Conservation (phyloP, 441 rosid species). For the Croton setiger region DNA sequence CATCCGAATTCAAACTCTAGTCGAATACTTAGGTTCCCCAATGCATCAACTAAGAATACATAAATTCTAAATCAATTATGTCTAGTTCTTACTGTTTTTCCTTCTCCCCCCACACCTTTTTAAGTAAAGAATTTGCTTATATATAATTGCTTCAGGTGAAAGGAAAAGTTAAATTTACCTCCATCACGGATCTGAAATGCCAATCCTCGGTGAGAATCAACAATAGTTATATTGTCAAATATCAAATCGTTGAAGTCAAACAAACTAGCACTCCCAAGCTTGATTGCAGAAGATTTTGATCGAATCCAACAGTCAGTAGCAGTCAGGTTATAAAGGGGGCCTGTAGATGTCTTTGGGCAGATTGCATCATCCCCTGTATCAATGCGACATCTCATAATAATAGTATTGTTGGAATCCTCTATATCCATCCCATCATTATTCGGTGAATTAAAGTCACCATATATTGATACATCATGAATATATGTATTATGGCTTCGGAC, state of each 20-base stretch:
- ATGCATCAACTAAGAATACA: not conserved
- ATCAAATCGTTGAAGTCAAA: slow-evolving; percentile 59
- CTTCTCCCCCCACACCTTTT: not conserved
- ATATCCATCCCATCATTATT: slow-evolving; percentile 89
- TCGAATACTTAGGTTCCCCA: not conserved
- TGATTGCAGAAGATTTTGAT: slow-evolving; percentile 87
- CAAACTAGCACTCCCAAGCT: slow-evolving; percentile 80
- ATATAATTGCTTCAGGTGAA: not conserved
- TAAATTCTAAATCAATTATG: not conserved
- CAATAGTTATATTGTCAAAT: slow-evolving; percentile 79
- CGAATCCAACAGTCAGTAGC: slow-evolving; percentile 81
- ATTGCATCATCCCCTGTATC: slow-evolving; percentile 95
- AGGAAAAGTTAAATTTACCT: slow-evolving; percentile 38
- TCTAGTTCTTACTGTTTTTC: not conserved
- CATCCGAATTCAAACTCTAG: not conserved
- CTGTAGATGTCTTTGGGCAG: slow-evolving; percentile 70
- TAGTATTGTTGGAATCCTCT: slow-evolving; percentile 72
- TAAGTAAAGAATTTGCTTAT: not conserved
- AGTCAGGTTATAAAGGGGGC: slow-evolving; percentile 63
- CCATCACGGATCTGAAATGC: slow-evolving; percentile 90
- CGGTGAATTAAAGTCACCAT: slow-evolving; percentile 79
- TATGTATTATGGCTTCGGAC: slow-evolving; percentile 57
- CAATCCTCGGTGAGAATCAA: slow-evolving; percentile 81
- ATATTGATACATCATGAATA: slow-evolving; percentile 62
- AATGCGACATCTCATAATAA: slow-evolving; percentile 62